Percentiles rank a stretch among this genome's conserved stretches.
Evolutionary conservation across 495 filamentous ascomycete species (phyloP).

Genomic region (Penicillium mononematosum): DNA sequence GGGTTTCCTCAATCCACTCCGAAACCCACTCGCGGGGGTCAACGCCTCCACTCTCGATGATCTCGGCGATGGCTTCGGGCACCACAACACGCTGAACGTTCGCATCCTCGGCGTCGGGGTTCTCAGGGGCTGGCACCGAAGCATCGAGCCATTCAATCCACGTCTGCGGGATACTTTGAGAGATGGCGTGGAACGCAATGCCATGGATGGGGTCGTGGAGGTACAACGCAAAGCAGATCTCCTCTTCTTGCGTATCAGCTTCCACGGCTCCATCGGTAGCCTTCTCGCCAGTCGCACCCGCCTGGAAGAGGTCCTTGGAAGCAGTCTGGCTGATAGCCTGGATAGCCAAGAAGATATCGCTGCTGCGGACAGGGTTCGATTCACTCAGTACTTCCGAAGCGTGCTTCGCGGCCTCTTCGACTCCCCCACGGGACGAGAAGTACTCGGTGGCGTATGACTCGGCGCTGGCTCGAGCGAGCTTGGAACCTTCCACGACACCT

Average conservation of each 20-base stretch:
- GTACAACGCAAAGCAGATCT: conserved; percentile 84
- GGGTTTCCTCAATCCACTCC: conserved; percentile 91
- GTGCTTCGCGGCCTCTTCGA: conserved; percentile 75
- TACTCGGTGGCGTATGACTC: conserved; percentile 85
- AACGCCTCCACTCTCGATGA: conserved; percentile 83
- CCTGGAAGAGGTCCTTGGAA: conserved; percentile 67
- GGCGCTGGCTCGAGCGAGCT: conserved; percentile 81
- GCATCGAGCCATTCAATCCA: conserved; percentile 96
- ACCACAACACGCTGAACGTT: conserved; percentile 47
- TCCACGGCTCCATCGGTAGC: conserved; percentile 54
- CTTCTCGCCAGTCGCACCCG: conserved; percentile 52
- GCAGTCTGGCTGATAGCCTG: conserved; percentile 72
- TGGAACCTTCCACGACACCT: conserved; percentile 82
- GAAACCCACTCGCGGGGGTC: conserved; percentile 96
- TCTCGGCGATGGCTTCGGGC: conserved; percentile 82
- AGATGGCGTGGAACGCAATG: conserved; percentile 80
- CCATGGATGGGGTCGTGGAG: conserved; percentile 90
- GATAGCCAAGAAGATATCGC: conserved; percentile 91
- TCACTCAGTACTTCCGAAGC: conserved; percentile 73
- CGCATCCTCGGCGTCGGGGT: conserved; percentile 33
- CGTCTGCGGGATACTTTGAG: conserved; percentile 76
- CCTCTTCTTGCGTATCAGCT: conserved; percentile 49
- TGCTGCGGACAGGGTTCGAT: conserved; percentile 84
- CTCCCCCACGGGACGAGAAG: conserved; percentile 69
- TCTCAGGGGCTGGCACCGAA: conserved; percentile 51